Evolutionary conservation across 192 early-diverging fungal species (phyloP), one percentile per base, ranked within the genome.

Genomic region (Geranomyces variabilis): DNA sequence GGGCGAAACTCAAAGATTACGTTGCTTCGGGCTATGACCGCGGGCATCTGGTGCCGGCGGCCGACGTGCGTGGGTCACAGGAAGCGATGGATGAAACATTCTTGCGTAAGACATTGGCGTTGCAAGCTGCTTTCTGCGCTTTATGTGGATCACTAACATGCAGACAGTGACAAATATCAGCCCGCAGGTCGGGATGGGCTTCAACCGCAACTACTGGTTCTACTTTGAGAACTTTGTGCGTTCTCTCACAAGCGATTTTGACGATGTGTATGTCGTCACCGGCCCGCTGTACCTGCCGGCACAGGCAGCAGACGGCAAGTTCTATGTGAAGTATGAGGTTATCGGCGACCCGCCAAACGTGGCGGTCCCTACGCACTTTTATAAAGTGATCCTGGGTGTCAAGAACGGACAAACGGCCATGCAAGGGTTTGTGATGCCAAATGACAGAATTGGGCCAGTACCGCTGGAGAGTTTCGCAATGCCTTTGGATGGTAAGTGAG

Each of bases 141-240:
- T 47, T 13, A 47, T 19, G 19, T 47, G 46, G 10, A 10, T 47
- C 19, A 19, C 26, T 29, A 56, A 33, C 48, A 12, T 36, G 8
- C 22, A 10, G 8, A 49, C 29, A 77, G 75, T 81, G 67, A 63
- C 76, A 22, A 81, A 81, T 58, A 78, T 78, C 41, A 58, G 56
- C 58, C 80, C 80, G 0, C 76, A 78, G 69, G 73, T 75, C 53
- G 63, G 53, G 3, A 81, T 85, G 61, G 93, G 89, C 14, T 97
- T 97, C 63, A 97, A 97, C 78, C 87, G 96, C 59, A 92, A 93
- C 70, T 94, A 95, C 79, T 97, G 96, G 96, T 89, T 92, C 33
- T 83, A 86, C 68, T 83, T 97, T 55, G 96, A 97, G 78, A 79
- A 80, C 61, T 94, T 94, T 80, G 89, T 90, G 34, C 85, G 94